Conservation (phyloP, 2,329 filamentous ascomycete species). For the Xylariaceae sp. region DNA sequence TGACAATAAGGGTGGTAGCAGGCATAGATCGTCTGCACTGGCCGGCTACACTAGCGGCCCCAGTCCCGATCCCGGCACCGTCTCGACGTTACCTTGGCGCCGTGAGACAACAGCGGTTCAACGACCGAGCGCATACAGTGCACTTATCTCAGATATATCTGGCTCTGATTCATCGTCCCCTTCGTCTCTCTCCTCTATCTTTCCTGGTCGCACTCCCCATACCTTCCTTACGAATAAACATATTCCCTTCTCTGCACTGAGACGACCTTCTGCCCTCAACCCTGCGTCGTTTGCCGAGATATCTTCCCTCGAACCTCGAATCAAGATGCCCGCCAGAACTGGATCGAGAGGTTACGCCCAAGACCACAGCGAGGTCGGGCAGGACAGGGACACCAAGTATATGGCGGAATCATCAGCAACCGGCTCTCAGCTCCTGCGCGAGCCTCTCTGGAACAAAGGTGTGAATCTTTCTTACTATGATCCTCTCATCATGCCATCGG, state of each 20-base stretch:
- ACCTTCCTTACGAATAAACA: constrained; percentile 49
- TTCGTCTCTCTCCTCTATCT: constrained; percentile 40
- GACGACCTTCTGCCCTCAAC: constrained; percentile 48
- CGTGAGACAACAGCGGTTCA: constrained; percentile 15
- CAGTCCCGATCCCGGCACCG: constrained; percentile 16
- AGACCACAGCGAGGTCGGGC: constrained; percentile 53
- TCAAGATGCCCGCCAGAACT: constrained; percentile 57
- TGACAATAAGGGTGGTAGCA: neutral
- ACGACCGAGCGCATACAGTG: constrained; percentile 43
- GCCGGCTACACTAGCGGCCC: constrained; percentile 19
- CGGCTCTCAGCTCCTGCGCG: constrained; percentile 57
- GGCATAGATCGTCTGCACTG: constrained; percentile 16
- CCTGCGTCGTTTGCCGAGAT: constrained; percentile 55
- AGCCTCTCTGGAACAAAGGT: constrained; percentile 64
- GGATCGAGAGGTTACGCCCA: constrained; percentile 56
- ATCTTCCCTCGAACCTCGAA: constrained; percentile 51
- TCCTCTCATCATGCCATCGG: constrained; percentile 5
- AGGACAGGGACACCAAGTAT: constrained; percentile 50
- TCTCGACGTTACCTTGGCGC: constrained; percentile 10
- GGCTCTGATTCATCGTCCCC: constrained; percentile 52
- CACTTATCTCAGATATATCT: constrained; percentile 47
- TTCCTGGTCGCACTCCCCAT: constrained; percentile 40
- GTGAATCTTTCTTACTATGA: constrained; percentile 24
- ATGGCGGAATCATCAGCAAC: constrained; percentile 45
- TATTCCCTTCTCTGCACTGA: constrained; percentile 44